Evolutionary conservation across 177 flowering plant genomes (phyloP), one percentile per base, ranked within the genome.

Genomic region (Telopea speciosissima): DNA sequence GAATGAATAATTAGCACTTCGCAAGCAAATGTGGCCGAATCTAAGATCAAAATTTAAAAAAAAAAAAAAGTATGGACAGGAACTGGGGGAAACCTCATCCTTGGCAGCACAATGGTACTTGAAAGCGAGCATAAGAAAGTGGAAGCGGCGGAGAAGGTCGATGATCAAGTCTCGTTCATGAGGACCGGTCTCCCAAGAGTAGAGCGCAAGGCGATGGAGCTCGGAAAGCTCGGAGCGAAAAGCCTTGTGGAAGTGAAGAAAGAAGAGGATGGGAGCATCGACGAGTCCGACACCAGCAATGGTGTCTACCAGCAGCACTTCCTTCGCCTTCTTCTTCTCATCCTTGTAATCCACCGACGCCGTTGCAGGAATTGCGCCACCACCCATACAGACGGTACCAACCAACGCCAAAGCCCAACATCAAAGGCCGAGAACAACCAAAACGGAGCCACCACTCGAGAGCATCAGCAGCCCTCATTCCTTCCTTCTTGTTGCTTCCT

Each of bases 41-140:
- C 11, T 2, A 28, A n/a, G 16, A 63, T 0, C n/a, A 56, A 66
- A 12, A 17, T 67, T 36, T 13, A 9, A 44, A 1, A 67, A 21
- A 10, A 0, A 24, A 36, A 56, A 45, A 52, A 66, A 36, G 21
- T n/a, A 21, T 12, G 52, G 58, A 65, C 23, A 17, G n/a, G 59
- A 58, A 66, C 6, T 23, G n/a, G 28, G 7, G 44, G 72, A 61
- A 19, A 93, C 98, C 96, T 93, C 95, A 78, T 89, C 96, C 71
- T 93, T 96, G 0, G 92, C 86, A 36, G 87, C 85, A 64, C 83
- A 83, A 65, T 89, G 96, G 63, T 90, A 90, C 80, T 83, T 83
- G 60, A 85, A 82, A 45, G 78, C 89, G 45, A 82, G 74, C 70
- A 80, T 82, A 25, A 93, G 75, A 66, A 89, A 91, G 76, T 84